Base-by-base conservation (phyloP, 495 filamentous ascomycete genomes). In the Pyrenopolyporus hunteri region DNA sequence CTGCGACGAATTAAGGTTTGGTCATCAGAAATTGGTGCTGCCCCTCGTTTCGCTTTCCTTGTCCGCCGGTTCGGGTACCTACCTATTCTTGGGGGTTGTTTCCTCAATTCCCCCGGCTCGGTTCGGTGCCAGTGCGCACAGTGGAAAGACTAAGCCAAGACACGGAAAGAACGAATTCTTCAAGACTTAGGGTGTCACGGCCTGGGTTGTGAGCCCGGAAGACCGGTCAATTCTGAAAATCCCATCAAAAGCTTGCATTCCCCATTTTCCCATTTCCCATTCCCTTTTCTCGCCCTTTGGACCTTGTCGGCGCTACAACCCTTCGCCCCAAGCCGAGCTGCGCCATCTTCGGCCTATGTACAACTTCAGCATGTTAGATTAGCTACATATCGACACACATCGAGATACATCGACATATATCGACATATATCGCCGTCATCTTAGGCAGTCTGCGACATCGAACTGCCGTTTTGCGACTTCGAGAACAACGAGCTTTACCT, bases 401-500 rank as follows among this genome's bases (percentile, higher is more conserved):
- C 11, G 37, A 33, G 40, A 48, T 31, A 17, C n/a, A n/a, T n/a
- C n/a, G n/a, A n/a, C n/a, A n/a, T n/a, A n/a, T n/a, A n/a, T n/a
- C n/a, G n/a, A n/a, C n/a, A n/a, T n/a, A n/a, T n/a, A n/a, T n/a
- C n/a, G n/a, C n/a, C n/a, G 26, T 29, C 16, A 43, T 1, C 33
- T 31, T 50, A 52, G 35, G 43, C 53, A 47, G 39, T 61, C 63
- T 61, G 40, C 57, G 63, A 66, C 63, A 66, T 61, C 66, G 57
- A 69, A 45, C 52, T 43, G 44, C 35, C 37, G 51, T 66, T 63
- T 51, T 68, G 69, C 69, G 66, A 67, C 66, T 64, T 69, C 66
- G 69, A 69, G 59, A 67, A 71, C 69, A 71, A 71, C 59, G 64
- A 22, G 11, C 63, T 66, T 66, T 66, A 46, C 57, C 43, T 31